Evolutionary conservation across 2,329 filamentous ascomycete species (phyloP).

Genomic region (Aspergillus pseudotamarii): DNA sequence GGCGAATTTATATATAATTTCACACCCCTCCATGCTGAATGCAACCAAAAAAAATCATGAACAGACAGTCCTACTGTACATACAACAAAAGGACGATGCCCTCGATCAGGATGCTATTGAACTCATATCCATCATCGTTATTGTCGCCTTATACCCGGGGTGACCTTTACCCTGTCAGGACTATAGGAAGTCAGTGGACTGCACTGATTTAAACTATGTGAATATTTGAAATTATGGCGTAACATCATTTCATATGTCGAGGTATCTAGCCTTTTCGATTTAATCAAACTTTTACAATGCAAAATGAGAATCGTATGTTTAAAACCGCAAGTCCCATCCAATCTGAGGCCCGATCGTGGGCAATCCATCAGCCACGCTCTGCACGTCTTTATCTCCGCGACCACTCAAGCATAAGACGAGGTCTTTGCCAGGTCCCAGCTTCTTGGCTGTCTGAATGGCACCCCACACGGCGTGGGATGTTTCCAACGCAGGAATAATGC

Average conservation of each 20-base stretch:
- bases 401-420: constrained; percentile 90
- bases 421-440: constrained; percentile 80
- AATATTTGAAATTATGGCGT: neutral
- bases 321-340: constrained; percentile 55
- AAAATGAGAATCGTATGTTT: neutral
- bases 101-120: no score
- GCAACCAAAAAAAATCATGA: no score
- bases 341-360: constrained; percentile 83
- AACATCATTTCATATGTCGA: neutral
- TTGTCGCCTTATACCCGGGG: no score
- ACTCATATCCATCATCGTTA: no score
- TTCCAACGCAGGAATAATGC: constrained; percentile 93
- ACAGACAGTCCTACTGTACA: no score
- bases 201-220: no score
- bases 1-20: neutral
- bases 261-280: neutral
- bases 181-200: no score
- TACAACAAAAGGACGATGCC: no score
- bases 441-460: constrained; percentile 83
- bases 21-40: no score
- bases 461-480: constrained; percentile 87
- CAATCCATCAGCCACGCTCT: constrained; percentile 90
- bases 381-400: constrained; percentile 93
- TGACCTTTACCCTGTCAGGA: no score
- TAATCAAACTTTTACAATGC: neutral